phyloP scores from a whole-genome alignment of 2,329 filamentous ascomycete genomes.

The Aspergillus novofumigatus region DNA sequence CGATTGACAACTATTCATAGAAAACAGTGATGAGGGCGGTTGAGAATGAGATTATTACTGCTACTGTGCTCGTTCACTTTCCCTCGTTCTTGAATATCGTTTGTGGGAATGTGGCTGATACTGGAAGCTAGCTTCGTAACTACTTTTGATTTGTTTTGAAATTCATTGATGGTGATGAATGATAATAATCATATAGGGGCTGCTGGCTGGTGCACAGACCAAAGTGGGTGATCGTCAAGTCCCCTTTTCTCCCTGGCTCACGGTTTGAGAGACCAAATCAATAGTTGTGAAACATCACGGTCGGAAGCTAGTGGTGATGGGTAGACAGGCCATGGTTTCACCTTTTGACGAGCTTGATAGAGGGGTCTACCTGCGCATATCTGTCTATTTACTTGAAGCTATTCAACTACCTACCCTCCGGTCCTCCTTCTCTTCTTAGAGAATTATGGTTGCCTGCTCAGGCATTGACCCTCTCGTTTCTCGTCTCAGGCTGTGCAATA shows the following conservation, averaged over 20 bases:
- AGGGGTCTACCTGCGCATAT: neutral
- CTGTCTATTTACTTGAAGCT: neutral
- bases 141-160: neutral
- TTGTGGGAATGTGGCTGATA: neutral
- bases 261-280: neutral
- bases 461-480: neutral
- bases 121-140: neutral
- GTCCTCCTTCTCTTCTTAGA: neutral
- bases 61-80: neutral
- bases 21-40: neutral
- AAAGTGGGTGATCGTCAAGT: slow-evolving; percentile 14
- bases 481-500: neutral
- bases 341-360: neutral
- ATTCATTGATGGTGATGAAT: neutral
- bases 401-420: neutral
- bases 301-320: neutral
- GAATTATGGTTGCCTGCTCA: neutral
- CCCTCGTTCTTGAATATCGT: neutral
- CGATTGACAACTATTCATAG: neutral
- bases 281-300: slow-evolving; percentile 1
- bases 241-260: slow-evolving; percentile 8
- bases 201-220: slow-evolving; percentile 13
- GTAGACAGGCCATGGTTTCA: neutral
- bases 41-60: neutral
- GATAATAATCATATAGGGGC: slow-evolving; percentile 4